phyloP scores from a whole-genome alignment of 2,329 filamentous ascomycete species.

The Phaeosphaeria sp. region DNA sequence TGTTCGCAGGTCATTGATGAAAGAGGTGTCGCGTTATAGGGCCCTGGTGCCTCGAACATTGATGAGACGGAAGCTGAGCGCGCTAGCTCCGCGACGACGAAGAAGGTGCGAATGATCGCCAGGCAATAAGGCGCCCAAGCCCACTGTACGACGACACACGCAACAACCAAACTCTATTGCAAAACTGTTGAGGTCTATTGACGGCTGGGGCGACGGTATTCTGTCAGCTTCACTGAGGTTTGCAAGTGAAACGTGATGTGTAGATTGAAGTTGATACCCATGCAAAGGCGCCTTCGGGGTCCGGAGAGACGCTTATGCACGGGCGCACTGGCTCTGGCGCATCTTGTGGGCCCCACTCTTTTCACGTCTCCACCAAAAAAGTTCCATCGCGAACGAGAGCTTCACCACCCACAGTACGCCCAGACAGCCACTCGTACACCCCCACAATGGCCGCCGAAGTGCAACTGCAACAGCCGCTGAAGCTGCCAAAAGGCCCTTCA shows the following conservation, averaged over 20 bases:
- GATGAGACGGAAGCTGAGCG: slow-evolving; percentile 20
- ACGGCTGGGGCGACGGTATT: neutral
- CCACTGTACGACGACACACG: neutral
- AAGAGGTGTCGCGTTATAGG: slow-evolving; percentile 9
- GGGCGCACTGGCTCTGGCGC: slow-evolving; percentile 2
- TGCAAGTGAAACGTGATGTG: neutral
- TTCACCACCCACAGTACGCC: neutral
- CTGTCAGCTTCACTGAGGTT: neutral
- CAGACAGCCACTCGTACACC: slow-evolving; percentile 3
- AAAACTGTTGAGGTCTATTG: neutral
- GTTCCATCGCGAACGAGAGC: slow-evolving; percentile 14
- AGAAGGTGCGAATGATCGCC: slow-evolving; percentile 8
- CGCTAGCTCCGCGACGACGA: slow-evolving; percentile 14
- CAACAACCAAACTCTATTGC: neutral
- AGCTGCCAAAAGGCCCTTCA: slow-evolving; percentile 81
- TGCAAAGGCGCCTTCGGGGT: slow-evolving; percentile 7
- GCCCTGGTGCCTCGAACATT: slow-evolving; percentile 14
- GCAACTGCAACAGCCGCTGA: slow-evolving; percentile 78
- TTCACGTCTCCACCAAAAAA: slow-evolving; percentile 27
- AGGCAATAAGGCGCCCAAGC: slow-evolving; percentile 9
- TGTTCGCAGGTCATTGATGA: neutral
- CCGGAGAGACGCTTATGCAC: slow-evolving; percentile 12
- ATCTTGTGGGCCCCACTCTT: slow-evolving; percentile 9
- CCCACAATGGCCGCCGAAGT: slow-evolving; percentile 82
- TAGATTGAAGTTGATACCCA: slow-evolving; percentile 3